Percentiles rank a stretch among this genome's conserved stretches.
These are phyloP conservation scores for Chaetomium tenue DNA, from an alignment of 495 filamentous ascomycete genomes.

Conservation along the genomic window DNA sequence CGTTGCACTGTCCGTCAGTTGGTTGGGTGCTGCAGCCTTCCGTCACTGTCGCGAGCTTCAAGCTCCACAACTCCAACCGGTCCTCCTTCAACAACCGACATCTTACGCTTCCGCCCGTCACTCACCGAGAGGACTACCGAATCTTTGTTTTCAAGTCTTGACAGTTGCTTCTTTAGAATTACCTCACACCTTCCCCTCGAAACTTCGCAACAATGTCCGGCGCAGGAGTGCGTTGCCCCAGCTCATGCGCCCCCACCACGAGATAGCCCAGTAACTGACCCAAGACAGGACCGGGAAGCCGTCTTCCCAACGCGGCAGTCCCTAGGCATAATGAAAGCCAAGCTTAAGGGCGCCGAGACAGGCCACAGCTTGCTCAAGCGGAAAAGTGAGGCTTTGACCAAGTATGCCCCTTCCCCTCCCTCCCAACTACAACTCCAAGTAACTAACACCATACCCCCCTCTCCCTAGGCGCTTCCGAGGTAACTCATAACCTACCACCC, in stretches of 20 bases:
- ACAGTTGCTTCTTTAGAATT: neutral
- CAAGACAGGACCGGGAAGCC: conserved; percentile 72
- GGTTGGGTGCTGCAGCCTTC: conserved; percentile 7
- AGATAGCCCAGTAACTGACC: conserved; percentile 27
- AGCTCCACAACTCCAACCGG: conserved; percentile 22
- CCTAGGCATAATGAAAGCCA: conserved; percentile 93
- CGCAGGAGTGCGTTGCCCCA: conserved; percentile 47
- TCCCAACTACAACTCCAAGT: neutral
- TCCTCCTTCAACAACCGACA: conserved; percentile 5
- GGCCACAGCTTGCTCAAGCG: conserved; percentile 85
- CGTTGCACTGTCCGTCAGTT: conserved; percentile 1
- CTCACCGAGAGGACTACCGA: neutral
- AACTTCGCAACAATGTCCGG: conserved; percentile 55
- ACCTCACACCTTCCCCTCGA: neutral
- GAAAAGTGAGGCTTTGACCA: conserved; percentile 91
- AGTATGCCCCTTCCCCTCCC: conserved; percentile 48
- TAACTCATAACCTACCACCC: conserved; percentile 36
- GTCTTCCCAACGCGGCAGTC: conserved; percentile 99
- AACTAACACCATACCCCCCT: conserved; percentile 25
- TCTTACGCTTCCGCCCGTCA: neutral
- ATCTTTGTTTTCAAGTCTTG: neutral
- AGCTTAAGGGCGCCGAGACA: conserved; percentile 94
- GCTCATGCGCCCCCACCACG: conserved; percentile 16
- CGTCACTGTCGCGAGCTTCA: conserved; percentile 23
- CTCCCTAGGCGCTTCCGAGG: conserved; percentile 75